phyloP scores from a whole-genome alignment of 768 basidiomycete genomes.

The Multifurca ochricompacta region DNA sequence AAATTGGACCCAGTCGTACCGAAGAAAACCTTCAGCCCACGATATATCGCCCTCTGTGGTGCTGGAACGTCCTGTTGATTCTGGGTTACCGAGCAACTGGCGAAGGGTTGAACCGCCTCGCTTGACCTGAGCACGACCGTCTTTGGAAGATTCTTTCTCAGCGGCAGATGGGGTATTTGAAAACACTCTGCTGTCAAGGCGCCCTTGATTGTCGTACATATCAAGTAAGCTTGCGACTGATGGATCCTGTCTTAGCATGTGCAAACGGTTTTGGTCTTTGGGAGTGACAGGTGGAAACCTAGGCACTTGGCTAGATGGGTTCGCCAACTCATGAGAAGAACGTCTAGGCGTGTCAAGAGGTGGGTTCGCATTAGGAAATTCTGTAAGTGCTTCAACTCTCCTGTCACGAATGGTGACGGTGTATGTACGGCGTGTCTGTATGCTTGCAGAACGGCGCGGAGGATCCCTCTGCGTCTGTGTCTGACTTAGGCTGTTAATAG shows the following conservation, averaged over 20 bases:
- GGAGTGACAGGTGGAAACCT: slow-evolving; percentile 34
- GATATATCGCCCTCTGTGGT: slow-evolving; percentile 65
- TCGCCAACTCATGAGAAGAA: slow-evolving; percentile 23
- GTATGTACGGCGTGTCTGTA: slow-evolving; percentile 51
- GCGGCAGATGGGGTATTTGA: slow-evolving; percentile 46
- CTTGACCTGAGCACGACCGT: slow-evolving; percentile 46
- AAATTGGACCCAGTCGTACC: slow-evolving; percentile 31
- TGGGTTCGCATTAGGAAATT: slow-evolving; percentile 57
- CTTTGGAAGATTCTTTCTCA: slow-evolving; percentile 21
- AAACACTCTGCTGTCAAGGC: slow-evolving; percentile 52
- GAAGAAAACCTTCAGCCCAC: slow-evolving; percentile 72
- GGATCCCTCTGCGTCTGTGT: slow-evolving; percentile 45
- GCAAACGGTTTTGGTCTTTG: slow-evolving; percentile 44
- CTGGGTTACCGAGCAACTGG: slow-evolving; percentile 57
- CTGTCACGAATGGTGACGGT: slow-evolving; percentile 65
- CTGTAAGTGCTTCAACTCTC: slow-evolving; percentile 51
- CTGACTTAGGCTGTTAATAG: slow-evolving; percentile 50
- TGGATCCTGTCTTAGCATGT: slow-evolving; percentile 62
- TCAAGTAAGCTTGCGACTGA: slow-evolving; percentile 69
- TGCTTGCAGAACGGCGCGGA: slow-evolving; percentile 45
- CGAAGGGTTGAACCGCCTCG: slow-evolving; percentile 68
- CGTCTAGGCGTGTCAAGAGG: slow-evolving; percentile 25
- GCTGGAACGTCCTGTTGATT: slow-evolving; percentile 28
- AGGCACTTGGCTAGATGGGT: slow-evolving; percentile 21
- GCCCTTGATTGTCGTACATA: slow-evolving; percentile 68